Base-by-base conservation (phyloP, 345 rosid genomes). In the Alliaria petiolata region DNA sequence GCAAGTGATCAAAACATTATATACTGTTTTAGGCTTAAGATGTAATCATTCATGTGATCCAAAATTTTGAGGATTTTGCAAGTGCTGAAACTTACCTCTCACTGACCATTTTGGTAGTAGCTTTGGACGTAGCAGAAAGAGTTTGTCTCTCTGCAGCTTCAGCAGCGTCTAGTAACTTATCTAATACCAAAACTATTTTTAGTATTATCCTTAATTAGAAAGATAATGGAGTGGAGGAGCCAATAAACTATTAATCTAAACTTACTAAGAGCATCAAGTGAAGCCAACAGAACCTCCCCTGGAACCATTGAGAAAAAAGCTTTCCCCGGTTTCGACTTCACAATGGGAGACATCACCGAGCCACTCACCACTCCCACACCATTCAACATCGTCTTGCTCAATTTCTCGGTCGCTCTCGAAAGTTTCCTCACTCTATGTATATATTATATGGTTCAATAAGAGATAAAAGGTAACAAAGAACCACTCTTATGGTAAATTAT, bases 211-310 rank as follows among this genome's bases (percentile, higher is more conserved):
- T 22, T 22, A 22, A 22, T 22, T 22, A 22, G 1, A 22, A 22
- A 22, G 25, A 22, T 22, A 22, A 3, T 22, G 2, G 25, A 22
- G 25, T 22, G 1, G 39, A n/a, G n/a, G n/a, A 50, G 28, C 19
- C 7, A 54, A 53, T 15, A 38, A 26, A 2, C 8, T n/a, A n/a
- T n/a, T n/a, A n/a, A 57, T 26, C 1, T 20, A 45, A n/a, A 88
- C 98, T 85, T 81, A 93, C 97, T 86, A 49, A 90, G 84, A 33
- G 98, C 95, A 61, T 91, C 98, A 53, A 93, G 87, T 6, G 97
- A 89, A 62, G 98, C 97, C 74, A 89, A 67, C 31, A 91, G 83
- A 53, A 91, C 97, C 63, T 91, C 86, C 61, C 97, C 97, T 3
- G 98, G 96, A 53, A 81, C 86, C 96, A 80, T 90, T 49, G 93